phyloP scores from a whole-genome alignment of 2,329 filamentous ascomycete species.

The Fusarium napiforme region DNA sequence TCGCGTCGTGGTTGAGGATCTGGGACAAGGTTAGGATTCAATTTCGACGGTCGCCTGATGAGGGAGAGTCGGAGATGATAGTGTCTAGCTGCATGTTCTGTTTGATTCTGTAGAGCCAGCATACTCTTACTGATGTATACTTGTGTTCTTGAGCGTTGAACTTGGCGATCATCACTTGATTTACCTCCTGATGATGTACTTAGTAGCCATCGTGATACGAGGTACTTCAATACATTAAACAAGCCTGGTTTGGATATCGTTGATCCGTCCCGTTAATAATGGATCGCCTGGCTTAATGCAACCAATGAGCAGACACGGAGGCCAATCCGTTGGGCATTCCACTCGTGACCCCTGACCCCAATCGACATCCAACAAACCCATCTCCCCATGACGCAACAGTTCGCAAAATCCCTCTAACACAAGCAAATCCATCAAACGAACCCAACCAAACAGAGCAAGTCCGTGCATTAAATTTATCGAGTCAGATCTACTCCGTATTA shows the following conservation, averaged over 20 bases:
- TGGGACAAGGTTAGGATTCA: slow-evolving; percentile 8
- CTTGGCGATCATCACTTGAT: not conserved
- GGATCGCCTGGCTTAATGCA: not conserved
- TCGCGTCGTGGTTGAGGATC: slow-evolving; percentile 1
- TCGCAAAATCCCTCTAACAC: not conserved
- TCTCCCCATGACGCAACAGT: not conserved
- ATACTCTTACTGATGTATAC: accelerated
- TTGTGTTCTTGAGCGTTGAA: accelerated
- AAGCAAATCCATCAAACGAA: not conserved
- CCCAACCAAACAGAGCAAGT: not conserved
- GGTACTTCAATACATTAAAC: too few relatives aligned
- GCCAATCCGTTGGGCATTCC: not conserved
- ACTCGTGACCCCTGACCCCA: too few relatives aligned
- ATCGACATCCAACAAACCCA: not conserved
- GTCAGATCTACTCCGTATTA: not conserved
- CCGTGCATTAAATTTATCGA: not conserved
- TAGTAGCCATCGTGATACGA: too few relatives aligned
- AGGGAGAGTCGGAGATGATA: not conserved
- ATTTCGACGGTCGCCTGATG: not conserved
- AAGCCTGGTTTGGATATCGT: not conserved
- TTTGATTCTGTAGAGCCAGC: not conserved
- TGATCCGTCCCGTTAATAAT: not conserved
- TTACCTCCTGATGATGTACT: not conserved
- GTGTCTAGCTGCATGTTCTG: not conserved
- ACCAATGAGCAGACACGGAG: not conserved